Evolutionary conservation across 257 asterid species (phyloP).

Genomic region (Petunia secreta): DNA sequence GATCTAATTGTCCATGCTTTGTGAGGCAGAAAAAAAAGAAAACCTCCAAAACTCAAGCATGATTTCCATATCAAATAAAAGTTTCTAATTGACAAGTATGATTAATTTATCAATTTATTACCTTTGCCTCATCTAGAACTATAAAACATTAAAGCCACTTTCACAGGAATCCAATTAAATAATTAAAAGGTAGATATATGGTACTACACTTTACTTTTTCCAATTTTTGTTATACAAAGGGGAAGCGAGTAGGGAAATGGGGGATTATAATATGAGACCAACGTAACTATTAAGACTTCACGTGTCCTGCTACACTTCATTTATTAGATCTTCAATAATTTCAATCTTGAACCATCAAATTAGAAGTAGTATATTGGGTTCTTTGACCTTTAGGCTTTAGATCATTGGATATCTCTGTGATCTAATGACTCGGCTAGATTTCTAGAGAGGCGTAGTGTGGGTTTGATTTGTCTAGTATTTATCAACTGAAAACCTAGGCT

Average conservation of each 20-base stretch:
- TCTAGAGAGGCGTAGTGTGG: constrained; percentile 19
- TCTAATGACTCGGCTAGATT: neutral
- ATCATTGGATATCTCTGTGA: constrained; percentile 3
- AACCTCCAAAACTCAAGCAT: constrained; percentile 46
- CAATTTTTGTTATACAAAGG: too few species aligned
- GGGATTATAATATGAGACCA: too few species aligned
- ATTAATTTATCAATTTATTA: constrained; percentile 32
- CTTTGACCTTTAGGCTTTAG: neutral
- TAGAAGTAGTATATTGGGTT: neutral
- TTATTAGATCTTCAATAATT: neutral
- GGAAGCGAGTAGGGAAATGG: too few species aligned
- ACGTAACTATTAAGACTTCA: too few species aligned
- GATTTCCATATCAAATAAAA: constrained; percentile 36
- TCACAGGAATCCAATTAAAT: neutral
- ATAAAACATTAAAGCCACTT: neutral
- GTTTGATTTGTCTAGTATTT: constrained; percentile 28
- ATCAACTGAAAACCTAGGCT: neutral
- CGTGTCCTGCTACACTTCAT: neutral
- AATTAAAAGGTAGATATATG: neutral
- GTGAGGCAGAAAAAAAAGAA: constrained; percentile 45
- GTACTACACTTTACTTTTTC: neutral
- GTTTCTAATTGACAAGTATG: constrained; percentile 41
- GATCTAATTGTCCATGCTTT: constrained; percentile 61
- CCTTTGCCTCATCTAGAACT: neutral
- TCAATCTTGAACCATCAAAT: constrained; percentile 18